phyloP scores from a whole-genome alignment of 2,329 filamentous ascomycete genomes.

The Aspergillus tubingensis region DNA sequence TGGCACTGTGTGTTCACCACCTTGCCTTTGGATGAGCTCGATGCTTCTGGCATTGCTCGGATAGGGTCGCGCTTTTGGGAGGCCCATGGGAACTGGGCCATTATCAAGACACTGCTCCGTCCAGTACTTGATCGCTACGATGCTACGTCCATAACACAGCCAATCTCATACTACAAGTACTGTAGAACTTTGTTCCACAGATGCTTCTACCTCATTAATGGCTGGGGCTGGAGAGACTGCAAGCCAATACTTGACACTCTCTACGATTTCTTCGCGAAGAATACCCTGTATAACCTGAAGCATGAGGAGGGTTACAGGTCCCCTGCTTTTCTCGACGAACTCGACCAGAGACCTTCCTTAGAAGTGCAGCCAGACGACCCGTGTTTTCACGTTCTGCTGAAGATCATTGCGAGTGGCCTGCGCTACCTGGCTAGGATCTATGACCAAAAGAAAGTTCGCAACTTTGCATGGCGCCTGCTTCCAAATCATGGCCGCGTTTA shows the following conservation, averaged over 20 bases:
- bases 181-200: conserved; percentile 54
- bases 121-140: conserved; percentile 52
- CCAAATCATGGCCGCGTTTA: conserved; percentile 64
- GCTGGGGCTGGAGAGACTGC: conserved; percentile 61
- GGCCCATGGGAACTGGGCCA: conserved; percentile 52
- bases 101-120: conserved; percentile 49
- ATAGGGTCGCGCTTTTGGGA: conserved; percentile 44
- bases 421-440: conserved; percentile 50
- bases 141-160: conserved; percentile 40
- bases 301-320: conserved; percentile 56
- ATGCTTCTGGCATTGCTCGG: conserved; percentile 50
- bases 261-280: conserved; percentile 62
- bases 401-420: conserved; percentile 56
- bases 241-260: conserved; percentile 55
- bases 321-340: conserved; percentile 55
- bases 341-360: conserved; percentile 48
- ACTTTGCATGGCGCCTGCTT: conserved; percentile 59
- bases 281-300: conserved; percentile 53
- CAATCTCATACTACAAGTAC: conserved; percentile 57
- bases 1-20: conserved; percentile 54
- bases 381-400: conserved; percentile 62
- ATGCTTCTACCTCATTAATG: conserved; percentile 55
- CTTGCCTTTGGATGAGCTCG: conserved; percentile 57
- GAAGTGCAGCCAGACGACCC: conserved; percentile 51
- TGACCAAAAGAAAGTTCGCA: conserved; percentile 56